Conservation (phyloP, 306 rosid species). For the Senna tora region DNA sequence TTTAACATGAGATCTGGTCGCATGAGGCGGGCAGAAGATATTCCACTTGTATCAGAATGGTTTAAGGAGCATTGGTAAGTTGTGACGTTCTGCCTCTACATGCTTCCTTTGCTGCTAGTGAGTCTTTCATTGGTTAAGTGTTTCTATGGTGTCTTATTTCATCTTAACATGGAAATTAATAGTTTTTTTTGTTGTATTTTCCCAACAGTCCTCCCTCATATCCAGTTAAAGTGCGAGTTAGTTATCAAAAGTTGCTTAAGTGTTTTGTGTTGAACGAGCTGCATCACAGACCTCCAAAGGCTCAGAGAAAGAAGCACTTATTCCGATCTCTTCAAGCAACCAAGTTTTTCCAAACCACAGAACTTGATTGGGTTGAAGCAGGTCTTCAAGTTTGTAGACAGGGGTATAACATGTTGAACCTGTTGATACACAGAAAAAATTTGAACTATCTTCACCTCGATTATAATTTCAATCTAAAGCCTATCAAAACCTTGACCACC, state of each 20-base stretch:
- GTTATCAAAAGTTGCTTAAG: slow-evolving; percentile 90
- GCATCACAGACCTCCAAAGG: slow-evolving; percentile 99
- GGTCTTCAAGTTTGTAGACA: slow-evolving; percentile 99
- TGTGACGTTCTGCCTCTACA: neutral
- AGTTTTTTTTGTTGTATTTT: neutral
- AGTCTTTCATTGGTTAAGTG: neutral
- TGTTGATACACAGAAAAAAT: slow-evolving; percentile 93
- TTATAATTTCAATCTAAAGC: slow-evolving; percentile 94
- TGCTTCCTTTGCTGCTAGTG: neutral
- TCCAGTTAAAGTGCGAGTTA: slow-evolving; percentile 98
- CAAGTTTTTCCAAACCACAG: slow-evolving; percentile 97
- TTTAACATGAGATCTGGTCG: slow-evolving; percentile 99
- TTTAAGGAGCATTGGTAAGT: slow-evolving; percentile 95
- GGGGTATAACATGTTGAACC: slow-evolving; percentile 97
- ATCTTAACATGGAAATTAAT: slow-evolving; percentile 1
- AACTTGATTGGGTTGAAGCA: slow-evolving; percentile 99
- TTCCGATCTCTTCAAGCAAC: slow-evolving; percentile 97
- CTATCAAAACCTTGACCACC: slow-evolving; percentile 92
- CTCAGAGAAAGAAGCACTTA: slow-evolving; percentile 94
- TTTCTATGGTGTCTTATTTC: neutral
- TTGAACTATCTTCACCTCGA: slow-evolving; percentile 98
- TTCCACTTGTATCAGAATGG: slow-evolving; percentile 98
- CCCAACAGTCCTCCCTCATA: slow-evolving; percentile 88
- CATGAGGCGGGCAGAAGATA: slow-evolving; percentile 90
- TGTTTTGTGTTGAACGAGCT: slow-evolving; percentile 95